Conservation (phyloP, 2,329 filamentous ascomycete species). For the Parafenestella ontariensis region DNA sequence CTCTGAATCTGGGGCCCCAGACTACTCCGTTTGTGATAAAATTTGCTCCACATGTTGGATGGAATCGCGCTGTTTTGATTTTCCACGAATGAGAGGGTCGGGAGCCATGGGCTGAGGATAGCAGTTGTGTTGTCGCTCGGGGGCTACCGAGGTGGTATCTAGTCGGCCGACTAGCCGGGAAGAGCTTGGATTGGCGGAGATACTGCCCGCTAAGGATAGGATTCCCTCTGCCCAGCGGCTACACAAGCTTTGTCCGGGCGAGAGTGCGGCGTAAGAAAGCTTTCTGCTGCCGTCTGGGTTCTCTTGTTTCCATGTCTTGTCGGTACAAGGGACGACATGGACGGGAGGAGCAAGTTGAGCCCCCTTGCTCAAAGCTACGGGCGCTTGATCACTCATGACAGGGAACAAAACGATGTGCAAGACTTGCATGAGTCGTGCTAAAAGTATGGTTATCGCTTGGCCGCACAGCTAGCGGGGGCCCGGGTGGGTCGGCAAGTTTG, state of each 20-base stretch:
- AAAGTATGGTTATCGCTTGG: slow-evolving; percentile 3
- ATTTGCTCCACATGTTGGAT: slow-evolving; percentile 22
- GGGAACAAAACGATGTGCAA: neutral
- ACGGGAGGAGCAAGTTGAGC: too few relatives aligned
- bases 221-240: slow-evolving; percentile 12
- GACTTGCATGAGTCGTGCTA: slow-evolving; percentile 7
- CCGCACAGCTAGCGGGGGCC: slow-evolving; percentile 4
- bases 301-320: slow-evolving; percentile 23
- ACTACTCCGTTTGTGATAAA: slow-evolving; percentile 16
- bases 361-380: too few relatives aligned
- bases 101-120: slow-evolving; percentile 7
- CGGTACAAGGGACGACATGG: neutral
- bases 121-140: slow-evolving; percentile 12
- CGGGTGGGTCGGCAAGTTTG: slow-evolving; percentile 15
- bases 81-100: slow-evolving; percentile 37
- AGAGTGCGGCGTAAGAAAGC: slow-evolving; percentile 26
- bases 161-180: slow-evolving; percentile 21
- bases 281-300: slow-evolving; percentile 29
- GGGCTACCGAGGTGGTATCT: slow-evolving; percentile 18
- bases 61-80: slow-evolving; percentile 17
- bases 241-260: slow-evolving; percentile 31
- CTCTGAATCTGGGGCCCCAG: slow-evolving; percentile 35
- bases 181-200: slow-evolving; percentile 25
- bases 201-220: slow-evolving; percentile 18
- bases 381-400: too few relatives aligned